These are phyloP conservation scores for Neospermospora avenae DNA, from an alignment of 2,329 filamentous ascomycete species.

Conservation along the genomic window DNA sequence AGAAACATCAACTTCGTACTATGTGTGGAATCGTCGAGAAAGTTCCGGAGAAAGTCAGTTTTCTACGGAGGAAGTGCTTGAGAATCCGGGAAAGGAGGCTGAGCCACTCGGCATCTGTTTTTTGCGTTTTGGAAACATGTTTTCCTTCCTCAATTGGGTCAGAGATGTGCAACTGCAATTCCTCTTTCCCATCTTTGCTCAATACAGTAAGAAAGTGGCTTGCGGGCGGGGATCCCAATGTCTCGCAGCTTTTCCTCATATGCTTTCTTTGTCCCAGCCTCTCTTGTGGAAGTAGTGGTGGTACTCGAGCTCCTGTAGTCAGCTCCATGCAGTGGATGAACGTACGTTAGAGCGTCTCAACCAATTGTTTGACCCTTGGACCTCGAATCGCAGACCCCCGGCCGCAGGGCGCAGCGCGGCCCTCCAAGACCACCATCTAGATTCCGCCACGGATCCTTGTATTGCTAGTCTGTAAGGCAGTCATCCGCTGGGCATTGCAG, in stretches of 20 bases:
- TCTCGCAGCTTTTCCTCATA: not conserved
- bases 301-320: no score
- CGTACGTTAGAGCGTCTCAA: slow-evolving; percentile 4
- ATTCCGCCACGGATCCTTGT: not conserved
- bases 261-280: not conserved
- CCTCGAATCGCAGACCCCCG: not conserved
- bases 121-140: no score
- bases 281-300: no score
- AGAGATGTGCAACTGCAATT: no score
- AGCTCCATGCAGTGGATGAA: slow-evolving; percentile 2
- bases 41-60: not conserved
- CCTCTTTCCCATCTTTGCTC: not conserved
- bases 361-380: not conserved
- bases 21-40: no score
- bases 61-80: no score
- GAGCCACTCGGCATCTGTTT: no score
- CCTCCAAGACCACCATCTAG: not conserved
- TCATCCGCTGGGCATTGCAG: no score
- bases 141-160: no score
- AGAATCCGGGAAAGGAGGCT: no score
- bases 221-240: not conserved
- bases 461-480: no score
- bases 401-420: not conserved
- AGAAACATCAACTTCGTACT: no score
- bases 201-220: not conserved